A percentile compares a stretch with the other conserved stretches of the same genome.
Evolutionary conservation across 495 filamentous ascomycete genomes (phyloP).

Genomic region (Talaromyces wortmannii): DNA sequence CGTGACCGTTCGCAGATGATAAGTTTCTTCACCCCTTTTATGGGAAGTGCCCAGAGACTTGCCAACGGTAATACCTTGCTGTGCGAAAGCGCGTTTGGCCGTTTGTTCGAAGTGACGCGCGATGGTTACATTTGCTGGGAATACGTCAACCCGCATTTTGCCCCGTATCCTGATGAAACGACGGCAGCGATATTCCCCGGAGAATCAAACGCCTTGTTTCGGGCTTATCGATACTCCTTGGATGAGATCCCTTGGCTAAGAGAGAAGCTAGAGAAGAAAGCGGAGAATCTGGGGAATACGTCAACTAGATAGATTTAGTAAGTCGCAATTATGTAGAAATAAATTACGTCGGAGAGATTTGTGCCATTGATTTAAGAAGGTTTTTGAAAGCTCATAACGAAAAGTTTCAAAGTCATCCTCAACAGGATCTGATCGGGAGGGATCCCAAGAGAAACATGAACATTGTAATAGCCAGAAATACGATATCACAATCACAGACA

Average conservation of each 20-base stretch:
- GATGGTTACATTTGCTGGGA: conserved; percentile 26
- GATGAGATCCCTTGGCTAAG: conserved; percentile 25
- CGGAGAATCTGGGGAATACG: too few relatives aligned
- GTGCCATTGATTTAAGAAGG: too few relatives aligned
- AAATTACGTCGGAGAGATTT: too few relatives aligned
- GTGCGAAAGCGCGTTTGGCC: conserved; percentile 30
- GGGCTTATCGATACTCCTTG: conserved; percentile 27
- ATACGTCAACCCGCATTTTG: conserved; percentile 25
- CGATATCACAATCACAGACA: too few relatives aligned
- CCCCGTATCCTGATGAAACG: conserved; percentile 16
- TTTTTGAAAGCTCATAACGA: too few relatives aligned
- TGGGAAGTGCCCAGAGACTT: conserved; percentile 39
- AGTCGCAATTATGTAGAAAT: too few relatives aligned
- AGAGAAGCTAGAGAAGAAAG: neutral
- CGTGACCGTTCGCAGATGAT: conserved; percentile 31
- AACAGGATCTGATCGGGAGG: too few relatives aligned
- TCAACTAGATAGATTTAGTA: too few relatives aligned
- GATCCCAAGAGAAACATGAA: too few relatives aligned
- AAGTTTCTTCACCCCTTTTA: conserved; percentile 42
- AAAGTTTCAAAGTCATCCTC: too few relatives aligned
- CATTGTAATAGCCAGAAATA: too few relatives aligned
- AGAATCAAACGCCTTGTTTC: conserved; percentile 27
- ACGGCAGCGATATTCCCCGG: conserved; percentile 22
- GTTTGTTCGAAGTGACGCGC: conserved; percentile 25
- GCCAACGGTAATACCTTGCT: conserved; percentile 32